Evolutionary conservation across 805 yeast species (phyloP).

Genomic region (Starmerella potacharoeniae): DNA sequence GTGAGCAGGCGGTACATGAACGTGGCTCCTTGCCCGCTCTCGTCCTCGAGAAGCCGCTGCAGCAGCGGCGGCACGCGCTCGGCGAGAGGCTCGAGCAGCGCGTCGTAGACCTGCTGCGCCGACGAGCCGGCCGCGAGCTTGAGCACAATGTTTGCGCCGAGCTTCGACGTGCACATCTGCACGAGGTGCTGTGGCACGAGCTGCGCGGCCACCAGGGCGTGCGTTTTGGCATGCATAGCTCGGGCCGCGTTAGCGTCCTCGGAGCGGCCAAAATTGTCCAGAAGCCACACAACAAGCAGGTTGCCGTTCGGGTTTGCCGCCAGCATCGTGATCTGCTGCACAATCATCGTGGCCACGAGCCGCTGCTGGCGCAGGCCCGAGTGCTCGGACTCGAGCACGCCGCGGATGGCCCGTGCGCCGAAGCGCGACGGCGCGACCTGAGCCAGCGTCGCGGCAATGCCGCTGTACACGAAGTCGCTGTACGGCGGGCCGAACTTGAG

Average conservation of each 20-base stretch:
- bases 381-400: constrained; percentile 73
- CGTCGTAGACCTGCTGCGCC: constrained; percentile 39
- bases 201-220: constrained; percentile 50
- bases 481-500: constrained; percentile 80
- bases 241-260: constrained; percentile 22
- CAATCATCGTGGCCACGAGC: constrained; percentile 64
- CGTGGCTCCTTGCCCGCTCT: constrained; percentile 51
- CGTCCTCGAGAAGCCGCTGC: constrained; percentile 53
- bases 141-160: constrained; percentile 71
- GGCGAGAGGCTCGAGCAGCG: constrained; percentile 40
- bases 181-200: constrained; percentile 48
- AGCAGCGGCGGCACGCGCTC: constrained; percentile 36
- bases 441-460: constrained; percentile 64
- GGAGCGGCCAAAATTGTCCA: constrained; percentile 57
- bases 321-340: constrained; percentile 64
- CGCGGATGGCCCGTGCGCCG: constrained; percentile 91
- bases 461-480: constrained; percentile 80
- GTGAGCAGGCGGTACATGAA: constrained; percentile 72
- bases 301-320: constrained; percentile 82
- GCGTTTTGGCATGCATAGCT: constrained; percentile 24
- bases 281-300: constrained; percentile 80
- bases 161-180: constrained; percentile 61
- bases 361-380: constrained; percentile 57
- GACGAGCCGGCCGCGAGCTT: constrained; percentile 42
- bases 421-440: constrained; percentile 78